Base-by-base conservation (phyloP, 192 early-diverging fungal species). In the Coemansia sp. region DNA sequence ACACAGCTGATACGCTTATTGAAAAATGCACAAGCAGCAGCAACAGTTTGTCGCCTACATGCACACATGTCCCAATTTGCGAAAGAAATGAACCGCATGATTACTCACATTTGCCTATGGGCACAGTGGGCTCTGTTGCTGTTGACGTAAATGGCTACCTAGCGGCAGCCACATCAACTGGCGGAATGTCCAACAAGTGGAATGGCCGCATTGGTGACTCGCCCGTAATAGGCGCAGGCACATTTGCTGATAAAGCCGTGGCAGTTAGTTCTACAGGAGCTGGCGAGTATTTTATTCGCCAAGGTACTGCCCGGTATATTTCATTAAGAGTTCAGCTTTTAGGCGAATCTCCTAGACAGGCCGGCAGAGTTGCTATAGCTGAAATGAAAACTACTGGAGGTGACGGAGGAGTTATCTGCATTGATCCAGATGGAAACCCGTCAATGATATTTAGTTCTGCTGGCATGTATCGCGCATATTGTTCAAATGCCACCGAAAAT, bases 401-500 rank as follows among this genome's bases (percentile, higher is more conserved):
- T n/a, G 72, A 74, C 25, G 71, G 71, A 2, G 76, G 67, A 5
- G 69, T 74, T 15, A 68, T 79, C 41, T 60, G 65, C 50, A 35
- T 70, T 22, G 67, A 69, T 41, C 47, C 61, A 1, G 19, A 39
- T 50, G 65, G 67, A n/a, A 37, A 21, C 0, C 25, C 69, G 11
- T 66, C 60, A 23, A 67, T 74, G 65, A 58, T 59, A 6, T 70
- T 73, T 35, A 66, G 66, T 49, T 73, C 67, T 0, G 62, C 68
- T 10, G 72, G 76, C 21, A 75, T 75, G 73, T 75, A 75, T 19
- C 62, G 73, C 11, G 63, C 58, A 27, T 70, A 75, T 14, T 75
- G 66, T 47, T 75, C 62, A 2, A 43, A 8, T 3, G 10, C 25
- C 5, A 68, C 72, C 1, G 25, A 27, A 32, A 55, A 76, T 47